Evolutionary conservation across 495 filamentous ascomycete genomes (phyloP), one percentile per base, ranked within the genome.

Genomic region (Hypoxylon intermedium): DNA sequence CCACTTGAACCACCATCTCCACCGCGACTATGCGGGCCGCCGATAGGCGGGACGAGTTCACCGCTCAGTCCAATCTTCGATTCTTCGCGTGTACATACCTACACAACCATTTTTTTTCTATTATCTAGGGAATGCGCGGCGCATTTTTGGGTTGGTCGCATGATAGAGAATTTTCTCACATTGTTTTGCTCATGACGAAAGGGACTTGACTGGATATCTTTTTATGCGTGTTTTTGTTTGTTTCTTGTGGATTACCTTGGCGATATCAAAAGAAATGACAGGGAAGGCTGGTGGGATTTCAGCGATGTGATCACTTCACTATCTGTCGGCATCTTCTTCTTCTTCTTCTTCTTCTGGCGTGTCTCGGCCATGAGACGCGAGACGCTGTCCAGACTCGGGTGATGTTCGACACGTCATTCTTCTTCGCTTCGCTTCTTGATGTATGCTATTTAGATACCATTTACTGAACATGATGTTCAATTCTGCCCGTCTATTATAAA

Each of bases 1-100:
- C 23, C 68, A 71, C 47, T 31, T 60, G 2, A 54, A 54, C 28
- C 66, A 66, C 9, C 68, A 71, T 33, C 34, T 60, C 5, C 51
- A 41, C 20, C 58, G 63, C 21, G 41, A 44, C n/a, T 63, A 63
- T 5, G 60, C 65, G 9, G 66, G 56, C 18, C 61, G 61, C 42
- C 66, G 61, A 26, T 65, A 62, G 43, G 16, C 42, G 4, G 15
- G 28, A 11, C 1, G 28, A 23, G 43, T 19, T 13, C 6, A 16
- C 23, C 23, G 16, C 6, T 23, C 13, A 12, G 13, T 19, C 15
- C 36, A 36, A 49, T 13, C 30, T 51, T 63, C 21, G 54, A 37
- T 61, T 61, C 58, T 61, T 21, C 43, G 50, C 54, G 58, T 60
- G 12, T 47, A 26, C 30, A 7, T 52, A 40, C 33, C 9, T 49